Percentiles rank a stretch among this genome's conserved stretches.
phyloP scores from a whole-genome alignment of 2,329 filamentous ascomycete genomes.

The Talaromyces marneffei region DNA sequence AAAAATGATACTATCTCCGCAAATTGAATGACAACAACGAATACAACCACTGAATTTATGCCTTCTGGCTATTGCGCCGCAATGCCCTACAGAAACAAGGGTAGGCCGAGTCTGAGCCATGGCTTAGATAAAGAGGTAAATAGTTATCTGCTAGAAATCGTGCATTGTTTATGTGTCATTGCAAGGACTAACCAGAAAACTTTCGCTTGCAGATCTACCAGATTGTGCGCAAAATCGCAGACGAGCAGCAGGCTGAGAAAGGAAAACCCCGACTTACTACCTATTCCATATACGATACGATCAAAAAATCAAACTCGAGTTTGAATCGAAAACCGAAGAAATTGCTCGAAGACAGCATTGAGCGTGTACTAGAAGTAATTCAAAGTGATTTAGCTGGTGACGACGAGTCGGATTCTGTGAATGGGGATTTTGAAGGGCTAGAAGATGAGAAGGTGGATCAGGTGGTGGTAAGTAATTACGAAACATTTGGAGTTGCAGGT shows the following conservation, averaged over 20 bases:
- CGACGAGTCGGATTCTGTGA: slow-evolving; percentile 47
- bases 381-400: slow-evolving; percentile 57
- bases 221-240: slow-evolving; percentile 69
- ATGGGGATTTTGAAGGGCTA: slow-evolving; percentile 48
- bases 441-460: slow-evolving; percentile 34
- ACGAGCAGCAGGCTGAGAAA: slow-evolving; percentile 54
- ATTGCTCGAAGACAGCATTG: slow-evolving; percentile 76
- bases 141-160: background rate
- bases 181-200: slow-evolving; percentile 12
- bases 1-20: background rate
- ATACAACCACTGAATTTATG: background rate
- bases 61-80: background rate
- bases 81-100: slow-evolving; percentile 38
- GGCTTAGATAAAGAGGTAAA: slow-evolving; percentile 59
- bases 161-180: no score
- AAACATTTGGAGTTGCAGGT: slow-evolving; percentile 20
- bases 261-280: slow-evolving; percentile 51
- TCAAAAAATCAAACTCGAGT: slow-evolving; percentile 81
- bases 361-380: slow-evolving; percentile 69
- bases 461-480: background rate
- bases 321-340: slow-evolving; percentile 77
- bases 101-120: slow-evolving; percentile 46
- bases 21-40: background rate
- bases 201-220: slow-evolving; percentile 60
- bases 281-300: slow-evolving; percentile 65